phyloP scores from a whole-genome alignment of 768 basidiomycete genomes.

The Pleurotus pulmonarius region DNA sequence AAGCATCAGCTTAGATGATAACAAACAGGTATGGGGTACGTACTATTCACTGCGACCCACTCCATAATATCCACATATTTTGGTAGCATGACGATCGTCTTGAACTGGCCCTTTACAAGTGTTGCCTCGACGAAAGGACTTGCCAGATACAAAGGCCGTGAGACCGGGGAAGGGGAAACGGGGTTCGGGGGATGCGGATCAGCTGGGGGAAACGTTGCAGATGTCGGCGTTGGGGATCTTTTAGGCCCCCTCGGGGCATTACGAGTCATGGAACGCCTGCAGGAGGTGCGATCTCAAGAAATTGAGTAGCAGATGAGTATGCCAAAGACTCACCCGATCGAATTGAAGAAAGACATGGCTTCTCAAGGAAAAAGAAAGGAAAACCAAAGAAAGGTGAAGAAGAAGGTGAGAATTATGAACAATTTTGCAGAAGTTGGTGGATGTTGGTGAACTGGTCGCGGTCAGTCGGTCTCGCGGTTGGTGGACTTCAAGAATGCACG shows the following conservation, averaged over 20 bases:
- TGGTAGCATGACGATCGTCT: slow-evolving; percentile 92
- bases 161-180: slow-evolving; percentile 34
- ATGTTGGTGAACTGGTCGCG: no score
- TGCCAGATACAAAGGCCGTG: slow-evolving; percentile 82
- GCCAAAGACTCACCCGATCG: slow-evolving; percentile 56
- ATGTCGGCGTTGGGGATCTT: slow-evolving; percentile 73
- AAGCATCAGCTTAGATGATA: neutral
- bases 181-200: slow-evolving; percentile 37
- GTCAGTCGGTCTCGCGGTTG: no score
- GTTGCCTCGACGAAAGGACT: slow-evolving; percentile 97
- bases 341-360: slow-evolving; percentile 81
- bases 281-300: slow-evolving; percentile 7
- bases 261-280: slow-evolving; percentile 73
- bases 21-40: slow-evolving; percentile 24
- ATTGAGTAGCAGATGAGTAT: neutral
- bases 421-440: no score
- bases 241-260: slow-evolving; percentile 60
- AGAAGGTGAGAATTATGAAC: neutral
- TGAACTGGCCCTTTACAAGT: slow-evolving; percentile 95
- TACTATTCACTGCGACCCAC: slow-evolving; percentile 83
- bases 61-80: slow-evolving; percentile 99
- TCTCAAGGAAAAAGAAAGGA: neutral
- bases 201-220: slow-evolving; percentile 49
- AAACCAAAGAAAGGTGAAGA: neutral
- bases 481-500: no score